Percentiles rank a stretch among this genome's conserved stretches.
Conservation (phyloP, 345 rosid species). For the Citrus unshiu region DNA sequence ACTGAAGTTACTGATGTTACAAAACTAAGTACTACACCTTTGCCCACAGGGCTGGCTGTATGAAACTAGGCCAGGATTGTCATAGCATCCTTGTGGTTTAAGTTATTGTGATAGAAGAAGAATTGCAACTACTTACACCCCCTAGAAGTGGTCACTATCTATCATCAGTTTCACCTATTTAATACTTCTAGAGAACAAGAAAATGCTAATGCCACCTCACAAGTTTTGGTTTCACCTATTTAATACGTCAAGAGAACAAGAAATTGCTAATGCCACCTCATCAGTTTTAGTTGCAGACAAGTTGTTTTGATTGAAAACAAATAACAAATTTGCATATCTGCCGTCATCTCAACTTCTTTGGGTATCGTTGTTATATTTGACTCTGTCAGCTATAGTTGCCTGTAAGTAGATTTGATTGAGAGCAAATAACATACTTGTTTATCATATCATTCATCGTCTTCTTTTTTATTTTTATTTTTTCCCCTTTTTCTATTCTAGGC, state of each 20-base stretch:
- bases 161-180: background rate
- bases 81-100: background rate
- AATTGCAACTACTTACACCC: background rate
- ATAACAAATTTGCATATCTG: background rate
- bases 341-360: background rate
- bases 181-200: background rate
- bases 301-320: background rate
- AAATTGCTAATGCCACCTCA: background rate
- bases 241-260: background rate
- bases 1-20: background rate
- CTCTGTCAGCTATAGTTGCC: background rate
- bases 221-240: background rate
- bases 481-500: background rate
- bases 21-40: background rate
- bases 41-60: background rate
- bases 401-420: background rate
- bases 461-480: background rate
- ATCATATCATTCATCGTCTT: background rate
- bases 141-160: background rate
- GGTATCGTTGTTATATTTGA: background rate
- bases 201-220: background rate
- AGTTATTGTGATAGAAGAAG: background rate
- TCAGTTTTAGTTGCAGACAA: background rate
- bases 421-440: too few species aligned
- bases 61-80: background rate